These are phyloP conservation scores for Monosporascus ibericus DNA, from an alignment of 2,329 filamentous ascomycete genomes.

Conservation along the genomic window DNA sequence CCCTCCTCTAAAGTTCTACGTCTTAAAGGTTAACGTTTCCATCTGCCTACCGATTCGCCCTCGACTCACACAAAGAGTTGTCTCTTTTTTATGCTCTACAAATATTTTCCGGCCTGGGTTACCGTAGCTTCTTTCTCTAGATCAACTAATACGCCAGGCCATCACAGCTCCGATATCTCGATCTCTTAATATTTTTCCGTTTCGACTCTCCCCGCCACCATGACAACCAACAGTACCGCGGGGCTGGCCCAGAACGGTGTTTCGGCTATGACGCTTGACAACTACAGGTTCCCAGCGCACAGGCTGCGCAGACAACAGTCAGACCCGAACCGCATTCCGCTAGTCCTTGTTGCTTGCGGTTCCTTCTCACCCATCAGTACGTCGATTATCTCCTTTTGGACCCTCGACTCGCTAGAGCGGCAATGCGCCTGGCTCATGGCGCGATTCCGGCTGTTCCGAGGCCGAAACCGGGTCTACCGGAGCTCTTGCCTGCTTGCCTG, in stretches of 20 bases:
- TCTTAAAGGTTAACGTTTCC: not conserved
- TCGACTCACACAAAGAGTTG: not conserved
- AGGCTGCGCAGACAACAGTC: conserved; percentile 51
- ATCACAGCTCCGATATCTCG: too few relatives aligned
- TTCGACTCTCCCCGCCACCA: not conserved
- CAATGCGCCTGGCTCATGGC: not conserved
- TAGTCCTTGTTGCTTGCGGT: conserved; percentile 64
- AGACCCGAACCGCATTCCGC: conserved; percentile 50
- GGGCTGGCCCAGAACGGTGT: not conserved
- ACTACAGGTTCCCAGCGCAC: conserved; percentile 56
- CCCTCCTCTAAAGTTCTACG: not conserved
- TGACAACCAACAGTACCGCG: conserved; percentile 1
- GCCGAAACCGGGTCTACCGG: not conserved
- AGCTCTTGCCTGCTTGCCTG: too few relatives aligned
- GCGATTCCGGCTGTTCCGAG: not conserved
- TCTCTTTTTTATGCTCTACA: not conserved
- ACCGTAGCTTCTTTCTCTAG: not conserved
- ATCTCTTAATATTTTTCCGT: not conserved
- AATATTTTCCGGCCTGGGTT: too few relatives aligned
- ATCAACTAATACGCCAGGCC: not conserved
- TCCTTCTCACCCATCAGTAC: conserved; percentile 63
- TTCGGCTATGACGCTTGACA: conserved; percentile 25
- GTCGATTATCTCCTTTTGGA: not conserved
- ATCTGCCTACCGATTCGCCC: not conserved
- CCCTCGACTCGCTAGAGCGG: too few relatives aligned